These are phyloP conservation scores for Colletotrichum sp. DNA, from an alignment of 2,329 filamentous ascomycete species.

Conservation along the genomic window DNA sequence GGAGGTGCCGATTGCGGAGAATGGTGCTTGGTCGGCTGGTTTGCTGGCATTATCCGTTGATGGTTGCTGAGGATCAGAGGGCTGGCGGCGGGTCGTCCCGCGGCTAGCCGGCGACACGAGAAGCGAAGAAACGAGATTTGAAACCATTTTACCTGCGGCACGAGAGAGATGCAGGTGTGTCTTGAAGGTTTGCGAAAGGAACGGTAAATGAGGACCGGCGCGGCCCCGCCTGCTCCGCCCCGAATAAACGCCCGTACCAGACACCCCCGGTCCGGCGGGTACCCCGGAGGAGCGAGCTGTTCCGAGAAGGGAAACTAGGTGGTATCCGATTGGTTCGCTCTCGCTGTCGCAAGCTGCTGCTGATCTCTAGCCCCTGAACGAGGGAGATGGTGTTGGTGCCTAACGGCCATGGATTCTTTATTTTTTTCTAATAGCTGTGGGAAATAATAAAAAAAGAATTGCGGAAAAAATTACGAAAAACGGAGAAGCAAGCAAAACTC, in stretches of 20 bases:
- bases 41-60: background rate
- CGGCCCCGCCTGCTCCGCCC: background rate
- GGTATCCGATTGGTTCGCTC: slow-evolving; percentile 5
- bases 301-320: slow-evolving; percentile 8
- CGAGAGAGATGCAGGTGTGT: background rate
- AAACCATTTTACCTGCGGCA: background rate
- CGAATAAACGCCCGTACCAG: background rate
- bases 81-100: background rate
- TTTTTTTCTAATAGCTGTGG: background rate
- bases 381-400: background rate
- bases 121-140: background rate
- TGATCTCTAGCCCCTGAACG: background rate
- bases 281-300: background rate
- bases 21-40: background rate
- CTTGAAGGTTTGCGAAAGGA: background rate
- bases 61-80: background rate
- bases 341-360: background rate
- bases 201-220: background rate
- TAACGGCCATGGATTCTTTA: background rate
- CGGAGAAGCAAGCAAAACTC: background rate
- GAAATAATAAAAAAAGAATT: background rate
- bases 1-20: background rate
- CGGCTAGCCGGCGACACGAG: background rate
- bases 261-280: background rate
- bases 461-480: background rate